A percentile compares a stretch with the other conserved stretches of the same genome.
Evolutionary conservation across 805 yeast species (phyloP).

Genomic region (Monosporozyma solicola): DNA sequence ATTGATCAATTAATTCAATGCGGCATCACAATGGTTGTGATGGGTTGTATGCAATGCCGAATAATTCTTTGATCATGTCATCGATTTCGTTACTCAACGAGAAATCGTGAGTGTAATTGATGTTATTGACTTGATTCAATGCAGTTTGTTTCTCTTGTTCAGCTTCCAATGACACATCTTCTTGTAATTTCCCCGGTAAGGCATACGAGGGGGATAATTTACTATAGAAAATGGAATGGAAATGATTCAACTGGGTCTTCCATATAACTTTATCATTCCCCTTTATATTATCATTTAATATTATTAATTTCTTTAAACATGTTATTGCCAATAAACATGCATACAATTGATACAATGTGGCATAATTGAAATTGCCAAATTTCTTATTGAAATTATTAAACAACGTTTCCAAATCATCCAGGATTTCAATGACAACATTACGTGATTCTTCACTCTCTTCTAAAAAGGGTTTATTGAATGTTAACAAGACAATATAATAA

Average conservation of each 20-base stretch:
- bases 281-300: not conserved
- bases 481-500: slow-evolving; percentile 49
- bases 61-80: slow-evolving; percentile 28
- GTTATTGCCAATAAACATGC: slow-evolving; percentile 27
- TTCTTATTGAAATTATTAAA: slow-evolving; percentile 21
- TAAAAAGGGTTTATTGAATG: slow-evolving; percentile 52
- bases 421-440: slow-evolving; percentile 21
- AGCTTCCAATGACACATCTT: slow-evolving; percentile 16
- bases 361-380: slow-evolving; percentile 19
- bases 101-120: slow-evolving; percentile 27
- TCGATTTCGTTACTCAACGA: slow-evolving; percentile 31
- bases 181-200: slow-evolving; percentile 17
- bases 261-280: slow-evolving; percentile 3
- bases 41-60: slow-evolving; percentile 19
- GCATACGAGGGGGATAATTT: slow-evolving; percentile 21
- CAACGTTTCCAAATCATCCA: slow-evolving; percentile 24
- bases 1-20: no score
- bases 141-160: slow-evolving; percentile 18
- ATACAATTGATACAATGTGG: slow-evolving; percentile 27
- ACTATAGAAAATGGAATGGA: slow-evolving; percentile 18
- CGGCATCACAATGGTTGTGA: slow-evolving; percentile 6
- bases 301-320: slow-evolving; percentile 17
- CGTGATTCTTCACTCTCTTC: slow-evolving; percentile 31
- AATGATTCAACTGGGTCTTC: slow-evolving; percentile 16
- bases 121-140: slow-evolving; percentile 21